Evolutionary conservation across 495 filamentous ascomycete species (phyloP), one percentile per base, ranked within the genome.

Genomic region (Penicillium canariense): DNA sequence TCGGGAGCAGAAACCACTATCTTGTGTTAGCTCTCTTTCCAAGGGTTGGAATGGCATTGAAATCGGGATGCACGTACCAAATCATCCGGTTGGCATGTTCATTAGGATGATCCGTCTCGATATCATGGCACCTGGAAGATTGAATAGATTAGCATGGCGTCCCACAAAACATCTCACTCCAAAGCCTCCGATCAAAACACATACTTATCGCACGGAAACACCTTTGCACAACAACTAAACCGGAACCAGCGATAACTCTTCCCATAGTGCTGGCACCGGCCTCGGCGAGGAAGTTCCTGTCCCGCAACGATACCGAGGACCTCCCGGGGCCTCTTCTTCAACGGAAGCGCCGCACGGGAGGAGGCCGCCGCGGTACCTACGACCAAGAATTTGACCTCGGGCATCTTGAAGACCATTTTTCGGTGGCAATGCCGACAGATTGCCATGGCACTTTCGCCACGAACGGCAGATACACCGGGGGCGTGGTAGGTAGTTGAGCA

Each of bases 31-130:
- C n/a, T 42, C 2, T 25, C 14, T 9, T 6, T 32, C 30, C 30
- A 14, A 8, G 4, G 3, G 11, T 42, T 6, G 3, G 0, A 1
- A 23, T 1, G 3, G 8, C 0, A 18, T 35, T 14, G 12, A 12
- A 5, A n/a, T 26, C 42, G 9, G 22, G 26, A n/a, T 12, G 20
- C n/a, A 23, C 56, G 20, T 73, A 80, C 78, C 90, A 96, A 20
- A 96, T 83, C 91, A 96, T 96, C 35, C 90, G 74, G 58, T 89
- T 89, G 3, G 90, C 91, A 73, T 91, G 88, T 71, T 96, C 91
- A 52, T 88, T 86, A 0, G 79, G 76, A 67, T 96, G 91, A 32
- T 87, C 84, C 53, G 82, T 81, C 11, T 68, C 78, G 12, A 71
- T 80, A 61, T 96, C 90, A 59, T 96, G 91, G 68, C 91, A 96